These are phyloP conservation scores for Lodderomyces parapsilosis DNA, from an alignment of 1,139 yeast species.

Conservation along the genomic window DNA sequence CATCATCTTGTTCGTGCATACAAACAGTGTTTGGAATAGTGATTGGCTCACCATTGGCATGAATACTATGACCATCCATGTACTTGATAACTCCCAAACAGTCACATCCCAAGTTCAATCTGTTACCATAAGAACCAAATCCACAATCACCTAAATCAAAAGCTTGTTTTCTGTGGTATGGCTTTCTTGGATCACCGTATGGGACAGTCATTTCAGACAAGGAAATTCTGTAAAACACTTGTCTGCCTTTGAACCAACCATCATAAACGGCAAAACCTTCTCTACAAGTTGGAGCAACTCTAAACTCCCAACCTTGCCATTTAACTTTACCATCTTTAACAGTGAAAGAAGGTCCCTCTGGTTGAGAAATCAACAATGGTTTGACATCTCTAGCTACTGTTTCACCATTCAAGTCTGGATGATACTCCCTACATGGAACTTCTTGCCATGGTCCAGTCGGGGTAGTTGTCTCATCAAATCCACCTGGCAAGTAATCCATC, in stretches of 20 bases:
- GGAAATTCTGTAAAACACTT: constrained; percentile 73
- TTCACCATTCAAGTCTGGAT: constrained; percentile 70
- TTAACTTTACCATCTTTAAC: constrained; percentile 60
- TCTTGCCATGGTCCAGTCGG: constrained; percentile 62
- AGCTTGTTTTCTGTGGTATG: constrained; percentile 89
- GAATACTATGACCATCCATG: constrained; percentile 63
- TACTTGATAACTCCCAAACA: constrained; percentile 86
- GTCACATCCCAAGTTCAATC: constrained; percentile 78
- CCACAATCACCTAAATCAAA: constrained; percentile 92
- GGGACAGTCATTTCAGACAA: constrained; percentile 92
- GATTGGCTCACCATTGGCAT: constrained; percentile 63
- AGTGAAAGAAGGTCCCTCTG: constrained; percentile 84
- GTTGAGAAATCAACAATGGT: constrained; percentile 75
- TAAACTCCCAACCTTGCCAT: constrained; percentile 93
- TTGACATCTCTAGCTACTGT: constrained; percentile 56
- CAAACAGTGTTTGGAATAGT: constrained; percentile 74
- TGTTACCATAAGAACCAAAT: constrained; percentile 78
- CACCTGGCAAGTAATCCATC: constrained; percentile 77
- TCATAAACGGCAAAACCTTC: constrained; percentile 85
- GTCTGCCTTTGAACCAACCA: constrained; percentile 78
- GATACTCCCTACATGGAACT: constrained; percentile 66
- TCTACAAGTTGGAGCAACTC: constrained; percentile 72
- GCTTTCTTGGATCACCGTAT: constrained; percentile 87
- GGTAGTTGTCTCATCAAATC: constrained; percentile 61
- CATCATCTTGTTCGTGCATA: constrained; percentile 83